Conservation (phyloP, 2,329 filamentous ascomycete genomes). For the Balansia obtecta region DNA sequence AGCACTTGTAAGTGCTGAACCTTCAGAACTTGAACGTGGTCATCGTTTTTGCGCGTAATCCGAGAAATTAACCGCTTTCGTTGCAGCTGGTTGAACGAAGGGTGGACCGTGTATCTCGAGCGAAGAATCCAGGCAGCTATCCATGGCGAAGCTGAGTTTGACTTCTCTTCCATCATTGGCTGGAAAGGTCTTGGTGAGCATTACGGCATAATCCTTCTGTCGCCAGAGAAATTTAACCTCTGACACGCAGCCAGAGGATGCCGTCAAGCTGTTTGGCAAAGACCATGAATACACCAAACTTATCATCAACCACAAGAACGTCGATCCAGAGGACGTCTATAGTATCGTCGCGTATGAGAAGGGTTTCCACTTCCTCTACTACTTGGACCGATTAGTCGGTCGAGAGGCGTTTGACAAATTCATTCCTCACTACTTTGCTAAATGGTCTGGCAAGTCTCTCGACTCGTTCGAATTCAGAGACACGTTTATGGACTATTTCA, state of each 20-base stretch:
- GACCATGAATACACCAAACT: slow-evolving; percentile 92
- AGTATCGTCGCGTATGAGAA: slow-evolving; percentile 91
- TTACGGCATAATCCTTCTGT: neutral
- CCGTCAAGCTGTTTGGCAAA: slow-evolving; percentile 63
- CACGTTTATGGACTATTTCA: slow-evolving; percentile 78
- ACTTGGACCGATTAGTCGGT: slow-evolving; percentile 75
- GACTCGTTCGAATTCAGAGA: slow-evolving; percentile 92
- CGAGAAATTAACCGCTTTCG: neutral
- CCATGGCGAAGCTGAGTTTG: slow-evolving; percentile 74
- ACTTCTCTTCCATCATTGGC: slow-evolving; percentile 92
- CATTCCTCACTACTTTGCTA: slow-evolving; percentile 87
- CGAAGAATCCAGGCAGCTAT: slow-evolving; percentile 65
- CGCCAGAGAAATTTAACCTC: neutral
- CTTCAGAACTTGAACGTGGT: neutral
- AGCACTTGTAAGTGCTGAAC: slow-evolving; percentile 50
- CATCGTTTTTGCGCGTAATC: neutral
- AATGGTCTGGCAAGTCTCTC: slow-evolving; percentile 73
- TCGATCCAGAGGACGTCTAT: slow-evolving; percentile 93
- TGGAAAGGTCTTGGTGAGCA: slow-evolving; percentile 67
- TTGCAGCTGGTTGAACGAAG: slow-evolving; percentile 54
- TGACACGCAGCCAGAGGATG: slow-evolving; percentile 42
- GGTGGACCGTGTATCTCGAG: slow-evolving; percentile 93
- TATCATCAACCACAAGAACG: slow-evolving; percentile 72
- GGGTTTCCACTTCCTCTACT: slow-evolving; percentile 87
- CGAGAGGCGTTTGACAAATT: slow-evolving; percentile 87